Percentiles rank a stretch among this genome's conserved stretches.
Evolutionary conservation across 257 asterid species (phyloP).

Genomic region (Solanum clarkiae): DNA sequence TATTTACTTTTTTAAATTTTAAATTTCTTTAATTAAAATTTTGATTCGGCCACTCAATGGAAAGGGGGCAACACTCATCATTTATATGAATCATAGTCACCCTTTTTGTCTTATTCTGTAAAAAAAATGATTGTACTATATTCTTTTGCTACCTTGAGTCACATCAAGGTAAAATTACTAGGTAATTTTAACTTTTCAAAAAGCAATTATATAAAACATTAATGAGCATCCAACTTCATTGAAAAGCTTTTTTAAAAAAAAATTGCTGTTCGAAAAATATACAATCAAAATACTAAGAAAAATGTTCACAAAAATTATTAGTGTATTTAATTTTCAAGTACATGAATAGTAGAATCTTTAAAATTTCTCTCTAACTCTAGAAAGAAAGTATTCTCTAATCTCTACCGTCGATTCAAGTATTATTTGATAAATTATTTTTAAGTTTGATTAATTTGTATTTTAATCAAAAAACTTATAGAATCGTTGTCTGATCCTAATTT

Average conservation of each 20-base stretch:
- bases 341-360: neutral
- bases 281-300: too few relatives aligned
- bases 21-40: too few relatives aligned
- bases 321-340: neutral
- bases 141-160: neutral
- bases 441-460: neutral
- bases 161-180: neutral
- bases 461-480: neutral
- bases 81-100: neutral
- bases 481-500: too few relatives aligned
- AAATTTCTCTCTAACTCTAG: too few relatives aligned
- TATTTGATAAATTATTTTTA: neutral
- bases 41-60: too few relatives aligned
- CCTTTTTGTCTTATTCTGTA: conserved; percentile 20
- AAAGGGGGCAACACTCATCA: neutral
- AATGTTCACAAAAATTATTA: neutral
- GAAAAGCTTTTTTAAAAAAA: too few relatives aligned
- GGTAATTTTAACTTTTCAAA: neutral
- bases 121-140: neutral
- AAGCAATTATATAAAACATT: neutral
- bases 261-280: too few relatives aligned
- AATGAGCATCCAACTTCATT: neutral
- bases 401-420: neutral
- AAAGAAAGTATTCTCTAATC: neutral
- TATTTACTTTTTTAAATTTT: too few relatives aligned